These are phyloP conservation scores for Cordyceps militaris DNA, from an alignment of 2,329 filamentous ascomycete species.

Conservation along the genomic window DNA sequence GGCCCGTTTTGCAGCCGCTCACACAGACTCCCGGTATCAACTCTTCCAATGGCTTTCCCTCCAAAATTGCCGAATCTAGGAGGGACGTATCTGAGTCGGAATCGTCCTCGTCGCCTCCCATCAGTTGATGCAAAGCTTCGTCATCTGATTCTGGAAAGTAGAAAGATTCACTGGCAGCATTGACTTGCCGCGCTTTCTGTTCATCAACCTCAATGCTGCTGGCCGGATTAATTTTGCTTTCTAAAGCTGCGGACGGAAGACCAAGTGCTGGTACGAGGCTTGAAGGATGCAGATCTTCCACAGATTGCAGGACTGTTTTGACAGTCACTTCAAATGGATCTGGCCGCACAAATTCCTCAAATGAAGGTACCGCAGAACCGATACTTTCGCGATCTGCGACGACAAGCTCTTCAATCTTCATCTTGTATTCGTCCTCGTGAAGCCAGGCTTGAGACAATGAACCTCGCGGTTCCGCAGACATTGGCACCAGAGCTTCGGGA, in stretches of 20 bases:
- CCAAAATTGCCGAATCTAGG: not conserved
- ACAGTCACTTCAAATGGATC: conserved; percentile 49
- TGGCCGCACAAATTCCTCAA: conserved; percentile 58
- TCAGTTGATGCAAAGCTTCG: conserved; percentile 32
- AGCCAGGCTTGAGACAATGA: conserved; percentile 78
- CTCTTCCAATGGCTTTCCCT: not conserved
- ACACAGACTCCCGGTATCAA: conserved; percentile 31
- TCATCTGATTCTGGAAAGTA: conserved; percentile 48
- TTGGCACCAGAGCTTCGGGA: conserved; percentile 72
- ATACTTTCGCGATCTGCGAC: conserved; percentile 51
- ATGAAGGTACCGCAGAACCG: conserved; percentile 38
- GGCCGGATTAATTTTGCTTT: conserved; percentile 21
- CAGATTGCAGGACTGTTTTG: conserved; percentile 73
- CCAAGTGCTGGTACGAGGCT: conserved; percentile 48
- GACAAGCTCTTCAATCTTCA: conserved; percentile 57
- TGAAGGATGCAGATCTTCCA: conserved; percentile 77
- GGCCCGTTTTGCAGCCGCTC: conserved; percentile 35
- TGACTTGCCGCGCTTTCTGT: conserved; percentile 40
- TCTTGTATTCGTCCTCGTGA: conserved; percentile 76
- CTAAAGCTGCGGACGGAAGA: conserved; percentile 24
- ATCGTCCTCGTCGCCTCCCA: conserved; percentile 5
- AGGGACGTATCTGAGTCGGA: not conserved
- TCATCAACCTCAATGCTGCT: conserved; percentile 60
- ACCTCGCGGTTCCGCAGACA: conserved; percentile 76
- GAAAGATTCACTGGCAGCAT: conserved; percentile 41